Conservation (phyloP, 2,329 filamentous ascomycete species). For the Diaporthe vexans region DNA sequence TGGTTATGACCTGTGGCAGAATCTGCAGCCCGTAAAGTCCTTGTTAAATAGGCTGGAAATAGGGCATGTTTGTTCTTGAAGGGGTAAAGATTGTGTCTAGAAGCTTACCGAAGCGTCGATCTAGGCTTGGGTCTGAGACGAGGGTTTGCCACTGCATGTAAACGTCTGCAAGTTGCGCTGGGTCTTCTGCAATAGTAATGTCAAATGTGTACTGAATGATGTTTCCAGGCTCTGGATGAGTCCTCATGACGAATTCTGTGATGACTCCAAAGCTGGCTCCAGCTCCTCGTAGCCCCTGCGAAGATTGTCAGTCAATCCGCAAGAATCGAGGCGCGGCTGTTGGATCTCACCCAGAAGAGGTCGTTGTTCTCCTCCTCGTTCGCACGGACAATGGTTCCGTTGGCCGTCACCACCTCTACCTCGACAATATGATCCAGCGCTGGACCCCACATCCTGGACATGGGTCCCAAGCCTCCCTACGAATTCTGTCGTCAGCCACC, state of each 20-base stretch:
- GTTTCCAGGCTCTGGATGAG: conserved; percentile 67
- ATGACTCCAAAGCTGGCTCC: conserved; percentile 70
- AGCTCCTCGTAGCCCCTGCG: conserved; percentile 66
- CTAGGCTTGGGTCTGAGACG: conserved; percentile 66
- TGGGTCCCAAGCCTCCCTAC: conserved; percentile 70
- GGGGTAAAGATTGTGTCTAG: no score
- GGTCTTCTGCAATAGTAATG: conserved; percentile 62
- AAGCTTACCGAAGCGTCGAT: conserved; percentile 67
- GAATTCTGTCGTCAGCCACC: not conserved
- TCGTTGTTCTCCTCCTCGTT: conserved; percentile 63
- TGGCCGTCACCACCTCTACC: conserved; percentile 69
- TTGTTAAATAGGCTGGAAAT: no score
- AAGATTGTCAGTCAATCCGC: not conserved
- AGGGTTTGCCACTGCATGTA: conserved; percentile 72
- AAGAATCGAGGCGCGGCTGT: conserved; percentile 25
- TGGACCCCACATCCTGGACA: conserved; percentile 71
- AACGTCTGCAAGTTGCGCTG: conserved; percentile 59
- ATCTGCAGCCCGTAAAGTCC: no score
- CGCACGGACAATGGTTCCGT: conserved; percentile 64
- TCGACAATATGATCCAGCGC: conserved; percentile 68
- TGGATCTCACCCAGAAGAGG: conserved; percentile 63
- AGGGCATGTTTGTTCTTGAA: no score
- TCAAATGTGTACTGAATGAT: conserved; percentile 72
- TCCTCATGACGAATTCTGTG: conserved; percentile 69
- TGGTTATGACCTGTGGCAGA: no score